Evolutionary conservation across 2,329 filamentous ascomycete species (phyloP), one percentile per base, ranked within the genome.

Genomic region (Incumbomyces lentus): DNA sequence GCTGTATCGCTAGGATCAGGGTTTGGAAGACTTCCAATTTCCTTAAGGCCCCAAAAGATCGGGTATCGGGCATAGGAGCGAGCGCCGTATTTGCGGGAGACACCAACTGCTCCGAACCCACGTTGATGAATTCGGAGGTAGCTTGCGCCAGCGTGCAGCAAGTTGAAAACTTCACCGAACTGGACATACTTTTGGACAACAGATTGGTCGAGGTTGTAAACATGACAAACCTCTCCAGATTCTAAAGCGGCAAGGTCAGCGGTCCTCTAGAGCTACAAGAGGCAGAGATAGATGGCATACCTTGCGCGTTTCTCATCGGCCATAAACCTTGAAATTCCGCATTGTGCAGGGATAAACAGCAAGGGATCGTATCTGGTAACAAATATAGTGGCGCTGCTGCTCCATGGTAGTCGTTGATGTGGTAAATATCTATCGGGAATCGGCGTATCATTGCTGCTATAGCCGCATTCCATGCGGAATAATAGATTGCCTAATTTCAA

Each of bases 401-500:
- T 46, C 78, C 78, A 52, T 81, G 78, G 56, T 81, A 81, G 57
- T 79, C 78, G 61, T 81, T 81, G 60, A 81, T 77, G 58, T 81
- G 78, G 59, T 81, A 81, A n/a, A 81, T 59, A 54, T 81, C 76
- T 49, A 79, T 67, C 0, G 74, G 70, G 58, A 83, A 84, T 13
- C 80, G 73, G 46, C 72, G 71, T 52, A 82, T 74, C 1, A 78
- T 66, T 54, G 79, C 71, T 6, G 79, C 78, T 55, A 84, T 82
- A 58, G 79, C 83, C 59, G 78, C 75, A 52, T 84, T 84, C 80
- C 80, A 83, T 2, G 77, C 78, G 2, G 77, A 81, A 58, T 83
- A 83, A 61, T 82, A 80, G 38, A 83, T 76, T 11, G 80, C 22
- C 22, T 26, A 8, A 4, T 5, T 26, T 26, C 8, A 4, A 8